Percentiles rank a stretch among this genome's conserved stretches.
These are phyloP conservation scores for Senna siamea DNA, from an alignment of 306 rosid genomes.

Conservation along the genomic window DNA sequence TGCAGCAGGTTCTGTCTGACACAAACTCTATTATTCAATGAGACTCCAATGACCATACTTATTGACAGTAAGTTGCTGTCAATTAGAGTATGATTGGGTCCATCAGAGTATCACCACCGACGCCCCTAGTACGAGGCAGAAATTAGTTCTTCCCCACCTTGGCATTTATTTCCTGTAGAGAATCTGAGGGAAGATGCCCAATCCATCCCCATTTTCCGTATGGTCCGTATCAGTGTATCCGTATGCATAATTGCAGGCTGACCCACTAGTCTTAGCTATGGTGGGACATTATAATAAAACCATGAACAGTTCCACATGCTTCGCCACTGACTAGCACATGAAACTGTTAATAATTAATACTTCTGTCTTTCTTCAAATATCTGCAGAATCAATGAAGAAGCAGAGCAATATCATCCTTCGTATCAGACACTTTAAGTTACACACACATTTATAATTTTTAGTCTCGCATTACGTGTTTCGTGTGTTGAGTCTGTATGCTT, in stretches of 20 bases:
- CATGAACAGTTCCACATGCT: constrained; percentile 22
- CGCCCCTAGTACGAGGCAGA: constrained; percentile 44
- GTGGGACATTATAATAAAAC: constrained; percentile 25
- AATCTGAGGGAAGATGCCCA: constrained; percentile 20
- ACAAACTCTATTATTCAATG: constrained; percentile 38
- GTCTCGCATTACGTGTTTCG: too few species aligned
- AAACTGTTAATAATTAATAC: background rate
- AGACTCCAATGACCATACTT: constrained; percentile 42
- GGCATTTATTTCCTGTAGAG: constrained; percentile 41
- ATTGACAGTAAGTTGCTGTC: background rate
- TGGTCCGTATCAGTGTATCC: constrained; percentile 58
- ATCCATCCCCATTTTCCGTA: constrained; percentile 51
- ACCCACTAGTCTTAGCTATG: too few species aligned
- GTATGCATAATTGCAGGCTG: constrained; percentile 28
- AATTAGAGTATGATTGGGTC: constrained; percentile 14
- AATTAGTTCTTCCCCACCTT: constrained; percentile 29
- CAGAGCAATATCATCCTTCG: background rate
- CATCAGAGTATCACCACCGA: constrained; percentile 68
- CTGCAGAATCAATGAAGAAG: background rate
- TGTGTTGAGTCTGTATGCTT: too few species aligned
- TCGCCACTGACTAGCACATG: background rate
- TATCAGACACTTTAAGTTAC: background rate
- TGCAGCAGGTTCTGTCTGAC: constrained; percentile 40
- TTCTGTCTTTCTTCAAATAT: background rate
- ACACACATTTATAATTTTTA: too few species aligned